Evolutionary conservation across 768 basidiomycete species (phyloP).

Genomic region (Tricholoma terreum): DNA sequence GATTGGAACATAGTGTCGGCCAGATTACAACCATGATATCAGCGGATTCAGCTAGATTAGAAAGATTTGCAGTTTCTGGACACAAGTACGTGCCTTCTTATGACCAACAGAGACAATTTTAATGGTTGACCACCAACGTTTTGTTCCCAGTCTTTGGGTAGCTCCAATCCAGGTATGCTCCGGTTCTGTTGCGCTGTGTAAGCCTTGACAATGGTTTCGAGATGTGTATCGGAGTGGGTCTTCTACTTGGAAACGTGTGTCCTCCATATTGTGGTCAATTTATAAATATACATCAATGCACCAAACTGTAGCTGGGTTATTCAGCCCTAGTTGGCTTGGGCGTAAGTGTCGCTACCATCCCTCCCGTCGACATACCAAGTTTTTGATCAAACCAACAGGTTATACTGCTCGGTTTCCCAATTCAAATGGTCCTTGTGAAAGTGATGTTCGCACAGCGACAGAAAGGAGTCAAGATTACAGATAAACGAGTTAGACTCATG

Average conservation of each 20-base stretch:
- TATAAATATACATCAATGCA: too few relatives aligned
- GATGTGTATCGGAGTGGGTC: constrained; percentile 56
- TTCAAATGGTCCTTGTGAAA: constrained; percentile 51
- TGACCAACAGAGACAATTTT: not conserved
- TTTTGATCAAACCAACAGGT: constrained; percentile 30
- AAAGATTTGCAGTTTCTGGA: constrained; percentile 27
- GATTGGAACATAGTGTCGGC: constrained; percentile 42
- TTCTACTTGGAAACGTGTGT: constrained; percentile 57
- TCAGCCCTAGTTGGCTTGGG: constrained; percentile 66
- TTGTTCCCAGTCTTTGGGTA: constrained; percentile 26
- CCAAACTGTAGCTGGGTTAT: constrained; percentile 52
- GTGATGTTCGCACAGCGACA: constrained; percentile 51
- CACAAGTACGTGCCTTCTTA: constrained; percentile 23
- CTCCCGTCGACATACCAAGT: not conserved
- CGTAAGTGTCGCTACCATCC: constrained; percentile 24
- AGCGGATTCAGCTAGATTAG: constrained; percentile 42
- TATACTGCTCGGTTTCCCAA: constrained; percentile 54
- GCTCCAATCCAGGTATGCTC: constrained; percentile 28
- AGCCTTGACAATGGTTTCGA: constrained; percentile 12
- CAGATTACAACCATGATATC: constrained; percentile 50
- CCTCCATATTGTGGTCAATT: too few relatives aligned
- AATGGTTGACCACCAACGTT: not conserved
- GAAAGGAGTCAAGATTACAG: constrained; percentile 63
- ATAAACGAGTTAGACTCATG: constrained; percentile 60
- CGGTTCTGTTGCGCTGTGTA: not conserved